Conservation (phyloP, 202 grass and related monocot species). For the Carex sylvatica region DNA sequence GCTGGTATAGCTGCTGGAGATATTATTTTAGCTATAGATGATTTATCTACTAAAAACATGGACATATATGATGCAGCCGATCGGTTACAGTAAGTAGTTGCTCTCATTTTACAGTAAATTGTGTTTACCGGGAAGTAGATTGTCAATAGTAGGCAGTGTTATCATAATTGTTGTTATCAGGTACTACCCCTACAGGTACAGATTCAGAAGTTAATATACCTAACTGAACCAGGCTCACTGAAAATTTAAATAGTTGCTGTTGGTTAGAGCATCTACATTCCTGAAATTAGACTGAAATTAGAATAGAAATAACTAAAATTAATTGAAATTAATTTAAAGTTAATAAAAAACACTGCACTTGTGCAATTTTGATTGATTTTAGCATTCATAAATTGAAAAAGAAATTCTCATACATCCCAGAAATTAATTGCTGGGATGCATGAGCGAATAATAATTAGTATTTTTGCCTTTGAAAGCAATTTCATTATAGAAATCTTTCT, state of each 20-base stretch:
- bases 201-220: conserved; percentile 6
- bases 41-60: conserved; percentile 68
- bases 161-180: not conserved
- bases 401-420: no score
- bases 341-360: no score
- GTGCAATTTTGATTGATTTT: no score
- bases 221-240: not conserved
- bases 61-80: conserved; percentile 97
- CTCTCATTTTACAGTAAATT: not conserved
- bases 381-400: no score
- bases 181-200: not conserved
- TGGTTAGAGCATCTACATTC: no score
- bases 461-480: no score
- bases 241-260: not conserved
- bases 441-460: no score
- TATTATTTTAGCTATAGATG: conserved; percentile 80
- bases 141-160: not conserved
- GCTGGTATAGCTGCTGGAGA: conserved; percentile 81
- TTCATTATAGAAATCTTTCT: no score
- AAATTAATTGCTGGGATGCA: no score
- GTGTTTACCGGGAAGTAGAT: not conserved
- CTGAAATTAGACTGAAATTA: no score
- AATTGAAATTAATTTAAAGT: no score
- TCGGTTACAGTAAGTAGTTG: conserved; percentile 61
- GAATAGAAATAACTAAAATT: no score